Conservation (phyloP, 805 yeast genomes). For the Cyberlindnera euphorbiiphila region DNA sequence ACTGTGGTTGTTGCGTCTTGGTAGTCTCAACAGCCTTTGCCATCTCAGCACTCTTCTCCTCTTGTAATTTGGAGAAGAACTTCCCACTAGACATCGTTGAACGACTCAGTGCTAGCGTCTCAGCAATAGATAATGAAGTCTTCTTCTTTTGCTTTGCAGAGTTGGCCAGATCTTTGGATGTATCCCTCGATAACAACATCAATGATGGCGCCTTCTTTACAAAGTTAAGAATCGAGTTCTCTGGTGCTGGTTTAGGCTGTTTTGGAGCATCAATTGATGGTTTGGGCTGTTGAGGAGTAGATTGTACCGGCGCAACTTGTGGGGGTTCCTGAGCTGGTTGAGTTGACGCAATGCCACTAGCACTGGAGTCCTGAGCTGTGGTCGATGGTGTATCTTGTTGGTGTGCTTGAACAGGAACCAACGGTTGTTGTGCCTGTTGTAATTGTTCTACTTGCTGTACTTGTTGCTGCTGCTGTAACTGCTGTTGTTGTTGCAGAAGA, state of each 20-base stretch:
- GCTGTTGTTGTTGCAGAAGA: constrained; percentile 10
- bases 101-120: constrained; percentile 53
- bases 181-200: constrained; percentile 25
- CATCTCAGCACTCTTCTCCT: constrained; percentile 8
- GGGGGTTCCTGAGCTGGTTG: not conserved
- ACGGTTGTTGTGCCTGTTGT: constrained; percentile 7
- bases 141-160: constrained; percentile 25
- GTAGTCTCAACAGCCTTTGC: constrained; percentile 3
- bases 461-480: constrained; percentile 7
- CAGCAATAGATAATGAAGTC: constrained; percentile 49
- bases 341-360: no score
- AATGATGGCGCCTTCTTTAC: constrained; percentile 23
- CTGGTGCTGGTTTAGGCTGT: constrained; percentile 24
- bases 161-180: constrained; percentile 26
- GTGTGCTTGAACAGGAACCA: not conserved
- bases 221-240: constrained; percentile 21
- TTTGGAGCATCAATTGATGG: constrained; percentile 4
- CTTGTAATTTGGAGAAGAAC: constrained; percentile 26
- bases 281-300: constrained; percentile 4
- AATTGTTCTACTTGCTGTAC: no score
- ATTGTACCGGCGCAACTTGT: not conserved
- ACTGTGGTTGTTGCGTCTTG: constrained; percentile 1
- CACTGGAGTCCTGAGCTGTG: no score
- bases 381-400: not conserved
- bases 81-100: constrained; percentile 38